Evolutionary conservation across 768 basidiomycete species (phyloP).

Genomic region (Lactarius sp.): DNA sequence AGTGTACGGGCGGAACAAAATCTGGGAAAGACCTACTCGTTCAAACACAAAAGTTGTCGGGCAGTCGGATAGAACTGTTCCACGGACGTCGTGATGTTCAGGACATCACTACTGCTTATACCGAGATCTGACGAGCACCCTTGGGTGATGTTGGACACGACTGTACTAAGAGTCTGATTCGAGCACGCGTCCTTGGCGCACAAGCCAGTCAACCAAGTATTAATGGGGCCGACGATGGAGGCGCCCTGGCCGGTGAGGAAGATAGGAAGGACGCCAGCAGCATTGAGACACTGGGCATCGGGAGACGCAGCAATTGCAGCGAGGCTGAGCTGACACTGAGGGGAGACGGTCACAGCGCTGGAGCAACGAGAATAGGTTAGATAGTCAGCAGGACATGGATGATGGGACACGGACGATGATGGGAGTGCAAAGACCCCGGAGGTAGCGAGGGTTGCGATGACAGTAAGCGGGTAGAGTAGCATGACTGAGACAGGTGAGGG

Average conservation of each 20-base stretch:
- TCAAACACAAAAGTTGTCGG: slow-evolving; percentile 54
- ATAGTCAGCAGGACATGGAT: not conserved
- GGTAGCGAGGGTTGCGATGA: slow-evolving; percentile 22
- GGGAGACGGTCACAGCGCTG: slow-evolving; percentile 37
- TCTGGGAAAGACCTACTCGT: slow-evolving; percentile 49
- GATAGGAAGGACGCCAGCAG: slow-evolving; percentile 41
- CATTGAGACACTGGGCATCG: slow-evolving; percentile 49
- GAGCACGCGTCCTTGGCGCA: slow-evolving; percentile 51
- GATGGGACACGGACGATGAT: slow-evolving; percentile 19
- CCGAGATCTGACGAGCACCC: slow-evolving; percentile 46
- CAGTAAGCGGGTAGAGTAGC: not conserved
- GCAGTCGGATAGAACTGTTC: slow-evolving; percentile 53
- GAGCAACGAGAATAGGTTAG: not conserved
- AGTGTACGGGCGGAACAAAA: not conserved
- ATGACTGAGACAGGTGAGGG: not conserved
- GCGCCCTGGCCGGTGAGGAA: slow-evolving; percentile 32
- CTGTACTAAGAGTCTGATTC: slow-evolving; percentile 51
- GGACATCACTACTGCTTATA: slow-evolving; percentile 18
- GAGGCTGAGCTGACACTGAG: slow-evolving; percentile 46
- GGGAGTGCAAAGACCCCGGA: slow-evolving; percentile 25
- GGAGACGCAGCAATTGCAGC: slow-evolving; percentile 38
- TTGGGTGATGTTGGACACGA: slow-evolving; percentile 49
- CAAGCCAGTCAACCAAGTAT: slow-evolving; percentile 56
- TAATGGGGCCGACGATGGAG: slow-evolving; percentile 46
- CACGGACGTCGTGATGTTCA: slow-evolving; percentile 36